Conservation (phyloP, 495 filamentous ascomycete species). For the Penicillium cataractarum region DNA sequence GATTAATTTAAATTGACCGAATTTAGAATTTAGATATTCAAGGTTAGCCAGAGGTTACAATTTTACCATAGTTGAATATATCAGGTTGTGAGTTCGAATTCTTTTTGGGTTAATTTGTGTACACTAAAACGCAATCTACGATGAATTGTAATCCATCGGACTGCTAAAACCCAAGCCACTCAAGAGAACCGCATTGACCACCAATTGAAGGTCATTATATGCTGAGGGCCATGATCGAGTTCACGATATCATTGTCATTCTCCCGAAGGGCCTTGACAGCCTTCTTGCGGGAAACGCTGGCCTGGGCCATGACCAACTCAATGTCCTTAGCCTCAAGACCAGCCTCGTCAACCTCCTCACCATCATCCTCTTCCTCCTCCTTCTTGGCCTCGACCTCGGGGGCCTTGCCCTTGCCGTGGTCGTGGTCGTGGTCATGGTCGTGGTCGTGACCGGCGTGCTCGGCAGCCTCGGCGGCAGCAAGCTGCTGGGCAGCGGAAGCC, state of each 20-base stretch:
- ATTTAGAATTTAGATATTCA: not conserved
- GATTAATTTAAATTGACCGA: too few species aligned
- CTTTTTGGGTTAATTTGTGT: constrained; percentile 48
- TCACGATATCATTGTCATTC: constrained; percentile 99
- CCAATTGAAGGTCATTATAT: constrained; percentile 60
- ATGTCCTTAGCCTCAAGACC: constrained; percentile 99
- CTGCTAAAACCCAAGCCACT: constrained; percentile 39
- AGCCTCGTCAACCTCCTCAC: constrained; percentile 89
- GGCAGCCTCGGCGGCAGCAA: constrained; percentile 78
- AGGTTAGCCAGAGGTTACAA: not conserved
- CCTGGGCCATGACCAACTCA: constrained; percentile 98
- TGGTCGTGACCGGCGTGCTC: constrained; percentile 77
- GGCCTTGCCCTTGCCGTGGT: constrained; percentile 77
- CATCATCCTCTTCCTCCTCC: constrained; percentile 90
- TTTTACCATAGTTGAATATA: not conserved
- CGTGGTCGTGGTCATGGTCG: constrained; percentile 68
- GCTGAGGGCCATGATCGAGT: constrained; percentile 99
- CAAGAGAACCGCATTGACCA: constrained; percentile 23
- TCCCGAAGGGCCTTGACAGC: constrained; percentile 97
- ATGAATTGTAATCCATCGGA: constrained; percentile 33
- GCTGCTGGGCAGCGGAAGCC: constrained; percentile 88
- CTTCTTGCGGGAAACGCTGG: constrained; percentile 94
- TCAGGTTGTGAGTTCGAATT: constrained; percentile 35
- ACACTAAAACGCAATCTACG: constrained; percentile 38
- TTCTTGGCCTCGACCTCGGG: constrained; percentile 76